Conservation (phyloP, 805 yeast genomes). For the Ogataea chonburiensis region DNA sequence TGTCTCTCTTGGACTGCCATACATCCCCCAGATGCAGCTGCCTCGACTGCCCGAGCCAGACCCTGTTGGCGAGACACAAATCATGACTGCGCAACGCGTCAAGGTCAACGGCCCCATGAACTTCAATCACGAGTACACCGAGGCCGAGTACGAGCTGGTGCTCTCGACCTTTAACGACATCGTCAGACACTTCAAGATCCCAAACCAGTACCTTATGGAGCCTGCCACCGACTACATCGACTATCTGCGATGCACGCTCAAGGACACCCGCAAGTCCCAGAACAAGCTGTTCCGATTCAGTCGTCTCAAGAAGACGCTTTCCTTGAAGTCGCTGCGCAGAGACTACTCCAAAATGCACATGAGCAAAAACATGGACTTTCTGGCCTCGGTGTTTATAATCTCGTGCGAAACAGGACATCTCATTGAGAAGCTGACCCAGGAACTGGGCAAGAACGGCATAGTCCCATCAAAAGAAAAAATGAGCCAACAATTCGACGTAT, state of each 20-base stretch:
- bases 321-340: conserved; percentile 7
- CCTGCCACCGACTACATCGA: conserved; percentile 24
- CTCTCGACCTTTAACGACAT: conserved; percentile 20
- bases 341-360: conserved; percentile 5
- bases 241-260: conserved; percentile 17
- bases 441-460: conserved; percentile 9
- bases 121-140: conserved; percentile 4
- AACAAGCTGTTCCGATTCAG: conserved; percentile 5
- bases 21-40: conserved; percentile 1
- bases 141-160: conserved; percentile 9
- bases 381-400: conserved; percentile 12
- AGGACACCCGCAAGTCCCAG: conserved; percentile 11
- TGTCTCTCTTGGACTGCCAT: conserved; percentile 6
- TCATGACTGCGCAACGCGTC: conserved; percentile 3
- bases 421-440: conserved; percentile 11
- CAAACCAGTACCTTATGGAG: conserved; percentile 22
- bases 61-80: neutral
- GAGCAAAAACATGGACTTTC: conserved; percentile 7
- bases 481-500: conserved; percentile 12
- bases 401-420: conserved; percentile 13
- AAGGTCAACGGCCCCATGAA: conserved; percentile 15
- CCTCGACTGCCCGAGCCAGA: neutral
- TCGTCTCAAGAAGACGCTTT: conserved; percentile 7
- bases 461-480: conserved; percentile 13
- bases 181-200: conserved; percentile 26